Conservation (phyloP, 371 early-diverging fungal genomes). For the Mucor racemosus region DNA sequence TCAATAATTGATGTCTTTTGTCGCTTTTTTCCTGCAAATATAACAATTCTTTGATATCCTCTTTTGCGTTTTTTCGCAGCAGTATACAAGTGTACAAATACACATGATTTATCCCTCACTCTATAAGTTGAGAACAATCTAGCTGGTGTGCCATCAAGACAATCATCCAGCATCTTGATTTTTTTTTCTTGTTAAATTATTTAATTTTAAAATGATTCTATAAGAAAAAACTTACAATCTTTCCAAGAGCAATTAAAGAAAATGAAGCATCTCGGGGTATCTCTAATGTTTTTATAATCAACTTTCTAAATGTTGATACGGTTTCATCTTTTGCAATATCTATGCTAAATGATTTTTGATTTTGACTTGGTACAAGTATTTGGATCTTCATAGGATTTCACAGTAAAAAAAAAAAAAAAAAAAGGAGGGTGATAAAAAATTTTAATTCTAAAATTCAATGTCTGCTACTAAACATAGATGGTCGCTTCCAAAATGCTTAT, state of each 20-base stretch:
- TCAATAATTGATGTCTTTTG: not conserved
- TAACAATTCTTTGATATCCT: not conserved
- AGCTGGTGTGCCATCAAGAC: conserved; percentile 20
- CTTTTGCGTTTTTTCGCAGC: conserved; percentile 1
- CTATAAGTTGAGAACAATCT: conserved; percentile 32
- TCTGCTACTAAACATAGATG: conserved; percentile 58
- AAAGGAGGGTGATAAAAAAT: not conserved
- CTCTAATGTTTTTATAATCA: conserved; percentile 10
- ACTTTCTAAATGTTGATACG: conserved; percentile 20
- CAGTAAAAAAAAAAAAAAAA: not conserved
- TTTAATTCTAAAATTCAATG: conserved; percentile 14
- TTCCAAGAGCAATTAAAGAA: conserved; percentile 37
- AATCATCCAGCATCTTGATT: conserved; percentile 27
- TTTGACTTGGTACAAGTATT: conserved; percentile 23
- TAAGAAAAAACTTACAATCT: conserved; percentile 28
- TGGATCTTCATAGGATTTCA: conserved; percentile 14
- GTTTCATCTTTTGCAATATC: conserved; percentile 22
- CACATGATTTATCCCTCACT: conserved; percentile 26
- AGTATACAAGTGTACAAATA: conserved; percentile 24
- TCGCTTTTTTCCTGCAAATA: not conserved
- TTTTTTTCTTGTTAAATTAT: not conserved
- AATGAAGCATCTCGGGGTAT: conserved; percentile 9
- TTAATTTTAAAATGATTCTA: not conserved
- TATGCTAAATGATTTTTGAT: conserved; percentile 13
- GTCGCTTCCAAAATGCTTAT: conserved; percentile 63